Evolutionary conservation across 768 basidiomycete species (phyloP), one percentile per base, ranked within the genome.

Genomic region (Tylopilus vinaceipallidus): DNA sequence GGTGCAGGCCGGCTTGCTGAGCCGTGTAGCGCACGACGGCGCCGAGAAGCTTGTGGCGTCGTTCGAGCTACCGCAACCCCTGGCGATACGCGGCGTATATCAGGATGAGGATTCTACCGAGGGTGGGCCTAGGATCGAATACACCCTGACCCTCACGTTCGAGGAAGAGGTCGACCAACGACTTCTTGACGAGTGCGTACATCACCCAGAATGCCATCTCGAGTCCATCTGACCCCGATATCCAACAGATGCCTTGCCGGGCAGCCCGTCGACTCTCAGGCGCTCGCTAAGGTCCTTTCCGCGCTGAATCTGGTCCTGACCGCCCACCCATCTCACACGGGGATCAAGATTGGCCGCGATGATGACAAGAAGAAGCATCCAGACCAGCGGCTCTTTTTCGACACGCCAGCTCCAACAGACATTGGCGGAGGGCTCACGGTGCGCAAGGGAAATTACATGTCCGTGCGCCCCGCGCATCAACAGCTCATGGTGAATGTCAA

Each of bases 161-260:
- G 67, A 61, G 17, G 69, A 70, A 30, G 59, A 72, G 17, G 65
- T 78, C 29, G 75, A 78, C 17, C 50, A 45, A 17, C 12, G 10
- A 6, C 6, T 52, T 40, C 22, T 43, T 27, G 39, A 48, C 32
- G n/a, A n/a, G n/a, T n/a, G 22, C 46, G 52, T 56, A 39, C 8
- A 32, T 52, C 23, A 22, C 16, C 14, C 9, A 38, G 12, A 22
- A 24, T 39, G 45, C 69, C 71, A 36, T 68, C 19, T 29, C 35
- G 19, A 56, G 69, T 12, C 67, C 63, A 6, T 59, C 47, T 52
- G 35, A 64, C n/a, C 13, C 26, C 14, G n/a, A 6, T 23, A 17
- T 27, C 12, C 14, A 16, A 20, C 32, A 88, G 86, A 22, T 79
- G 82, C 61, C 70, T 88, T 16, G 63, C 62, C 2, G 89, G 88